Base-by-base conservation (phyloP, 352 stramenopile species). In the Globisporangium radiosum region DNA sequence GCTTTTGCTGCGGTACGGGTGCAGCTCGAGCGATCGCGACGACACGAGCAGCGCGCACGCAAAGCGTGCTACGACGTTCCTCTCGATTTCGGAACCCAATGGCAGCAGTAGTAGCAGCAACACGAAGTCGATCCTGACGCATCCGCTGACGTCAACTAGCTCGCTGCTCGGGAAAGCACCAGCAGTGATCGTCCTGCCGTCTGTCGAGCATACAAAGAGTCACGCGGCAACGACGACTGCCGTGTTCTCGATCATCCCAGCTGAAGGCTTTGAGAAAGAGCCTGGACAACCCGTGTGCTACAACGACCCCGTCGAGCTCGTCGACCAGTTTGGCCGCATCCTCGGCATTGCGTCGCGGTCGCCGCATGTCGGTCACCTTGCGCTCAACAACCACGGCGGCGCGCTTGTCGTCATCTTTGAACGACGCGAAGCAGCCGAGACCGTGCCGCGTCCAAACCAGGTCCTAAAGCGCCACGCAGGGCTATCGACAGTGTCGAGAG, bases 261-360 rank as follows among this genome's bases (percentile, higher is more conserved):
- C 71, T 25, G 68, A 73, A 44, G 71, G 71, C 2, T 78, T 78
- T 19, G 71, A 67, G 10, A 78, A 78, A 49, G 62, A 71, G 17
- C 60, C 54, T 3, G 68, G 61, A 3, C 68, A 78, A 47, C 71
- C 71, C 1, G 71, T 78, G 57, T 75, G 64, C 59, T 78, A 76
- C 53, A 72, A 72, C 50, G 71, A 76, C 13, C 71, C 71, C n/a
- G 65, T 78, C 43, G 52, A 70, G 47, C 66, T 78, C 33, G 53
- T 67, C 36, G 69, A 76, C 47, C 63, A 71, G 56, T 50, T 61
- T 44, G 68, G 69, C 7, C 71, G 68, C 14, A 36, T 68, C 49
- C 19, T 78, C 44, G 71, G 71, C 55, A 68, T 78, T 38, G 60
- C 63, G 14, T 25, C 52, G 40, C 59, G 63, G 11, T 64, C 60